Evolutionary conservation across 75 land plant species (phyloP), one percentile per base, ranked within the genome.

Genomic region (Picea glauca): DNA sequence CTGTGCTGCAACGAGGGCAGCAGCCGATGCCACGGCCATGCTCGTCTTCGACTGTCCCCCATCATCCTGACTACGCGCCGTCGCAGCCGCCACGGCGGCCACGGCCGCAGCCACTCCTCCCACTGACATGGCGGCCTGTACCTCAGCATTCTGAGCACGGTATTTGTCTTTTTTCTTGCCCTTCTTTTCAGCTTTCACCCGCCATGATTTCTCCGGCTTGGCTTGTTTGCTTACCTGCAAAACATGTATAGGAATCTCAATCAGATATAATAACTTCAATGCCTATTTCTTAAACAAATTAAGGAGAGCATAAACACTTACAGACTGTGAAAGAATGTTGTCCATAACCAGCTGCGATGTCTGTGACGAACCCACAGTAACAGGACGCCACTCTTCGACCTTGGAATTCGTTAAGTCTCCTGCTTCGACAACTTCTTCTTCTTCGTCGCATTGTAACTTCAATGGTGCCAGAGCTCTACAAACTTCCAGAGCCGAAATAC

Each of bases 41-140:
- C 90, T 89, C 9, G 86, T 91, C 81, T 87, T 85, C 0, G 90
- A 74, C 13, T 73, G 54, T 8, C 31, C 20, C 0, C 89, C 85
- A 4, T 86, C 58, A 1, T 76, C 43, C 2, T 96, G 84, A 8
- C 87, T 76, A 5, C 91, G 88, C 5, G 94, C 94, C 0, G 94
- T 89, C 26, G 99, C 96, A 23, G 99, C 94, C 13, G 99, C 92
- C n/a, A 96, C 82, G 3, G 99, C 99, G 3, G 99, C 99, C 58
- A 96, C 83, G 0, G 99, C 99, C 5, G 99, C 90, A 12, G 99
- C 99, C 18, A 96, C 96, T 0, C 93, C 99, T n/a, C 94, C 99
- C 11, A 94, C 95, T 1, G 94, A 88, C 13, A 94, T 82, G 46
- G 99, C 97, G 0, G 99, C 99, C 76, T 96, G 97, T 3, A 96